Base-by-base conservation (phyloP, 1,284 basidiomycete genomes). In the Nidula niveotomentosa region DNA sequence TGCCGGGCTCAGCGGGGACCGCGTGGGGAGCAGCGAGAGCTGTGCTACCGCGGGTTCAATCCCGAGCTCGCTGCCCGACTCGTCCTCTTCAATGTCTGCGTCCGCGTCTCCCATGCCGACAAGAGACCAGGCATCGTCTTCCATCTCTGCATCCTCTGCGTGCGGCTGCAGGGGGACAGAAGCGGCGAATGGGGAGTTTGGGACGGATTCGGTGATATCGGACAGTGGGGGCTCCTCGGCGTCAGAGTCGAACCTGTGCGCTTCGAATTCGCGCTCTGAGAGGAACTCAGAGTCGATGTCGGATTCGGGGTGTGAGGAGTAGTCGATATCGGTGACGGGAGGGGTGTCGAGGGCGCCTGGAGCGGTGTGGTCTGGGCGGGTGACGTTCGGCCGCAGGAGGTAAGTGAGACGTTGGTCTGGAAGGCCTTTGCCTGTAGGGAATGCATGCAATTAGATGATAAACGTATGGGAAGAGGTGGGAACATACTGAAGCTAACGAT, bases 401-500 rank as follows among this genome's bases (percentile, higher is more conserved):
- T 90, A 86, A 1, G 90, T 92, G 43, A 91, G 74, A 18, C 91
- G 85, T 48, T 76, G 69, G 0, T 83, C 82, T 0, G 79, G 69
- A 0, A 74, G 69, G 44, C 90, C 88, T 72, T 88, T 91, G 71
- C 90, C 90, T 92, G 57, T 48, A 15, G 39, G 51, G 34, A 23
- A 17, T 51, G 3, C 37, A 56, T 48, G 56, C 18, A 37, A 49
- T 53, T 35, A 45, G 37, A 10, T 48, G 36, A 56, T 36, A 47
- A 2, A 43, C 8, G 41, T 35, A 18, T 48, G 51, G 36, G 43
- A 39, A 8, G 51, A 12, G 37, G 35, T 13, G 49, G 36, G 15
- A 41, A 79, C 89, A 63, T 67, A 90, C 90, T 92, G 75, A 85
- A 93, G 69, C 86, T 89, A 59, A 92, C 85, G 53, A 92, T 70